These are phyloP conservation scores for Bondarzewia mesenterica DNA, from an alignment of 1,284 basidiomycete genomes.

Conservation along the genomic window DNA sequence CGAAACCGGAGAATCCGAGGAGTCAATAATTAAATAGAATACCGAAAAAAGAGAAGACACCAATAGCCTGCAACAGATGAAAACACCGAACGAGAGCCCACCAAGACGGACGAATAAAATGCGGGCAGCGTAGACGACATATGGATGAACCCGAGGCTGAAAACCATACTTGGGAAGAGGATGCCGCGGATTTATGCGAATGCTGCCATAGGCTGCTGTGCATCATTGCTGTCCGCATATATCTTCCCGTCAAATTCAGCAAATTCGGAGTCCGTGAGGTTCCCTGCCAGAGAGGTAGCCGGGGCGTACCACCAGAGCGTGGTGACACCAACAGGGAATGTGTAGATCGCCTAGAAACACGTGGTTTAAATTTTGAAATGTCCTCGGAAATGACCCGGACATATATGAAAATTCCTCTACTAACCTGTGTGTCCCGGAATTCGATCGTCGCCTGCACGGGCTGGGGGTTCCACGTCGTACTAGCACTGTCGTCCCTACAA, in stretches of 20 bases:
- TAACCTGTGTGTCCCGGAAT: slow-evolving; percentile 39
- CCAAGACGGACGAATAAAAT: too few species aligned
- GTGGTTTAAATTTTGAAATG: too few species aligned
- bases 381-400: too few species aligned
- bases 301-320: slow-evolving; percentile 39
- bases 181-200: neutral
- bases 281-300: neutral
- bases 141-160: neutral
- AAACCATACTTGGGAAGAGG: neutral
- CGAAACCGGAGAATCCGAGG: too few species aligned
- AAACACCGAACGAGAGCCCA: too few species aligned
- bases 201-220: slow-evolving; percentile 3
- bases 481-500: slow-evolving; percentile 40
- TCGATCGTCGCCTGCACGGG: slow-evolving; percentile 59
- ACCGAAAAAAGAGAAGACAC: too few species aligned
- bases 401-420: too few species aligned
- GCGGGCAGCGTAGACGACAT: neutral
- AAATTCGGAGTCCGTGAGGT: slow-evolving; percentile 1
- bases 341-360: slow-evolving; percentile 51
- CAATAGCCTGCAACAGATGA: too few species aligned
- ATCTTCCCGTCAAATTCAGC: slow-evolving; percentile 2
- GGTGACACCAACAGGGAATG: slow-evolving; percentile 57
- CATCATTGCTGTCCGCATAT: neutral
- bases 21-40: too few species aligned
- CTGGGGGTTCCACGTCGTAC: slow-evolving; percentile 50